Base-by-base conservation (phyloP, 2,329 filamentous ascomycete species). In the Cercospora zeina region DNA sequence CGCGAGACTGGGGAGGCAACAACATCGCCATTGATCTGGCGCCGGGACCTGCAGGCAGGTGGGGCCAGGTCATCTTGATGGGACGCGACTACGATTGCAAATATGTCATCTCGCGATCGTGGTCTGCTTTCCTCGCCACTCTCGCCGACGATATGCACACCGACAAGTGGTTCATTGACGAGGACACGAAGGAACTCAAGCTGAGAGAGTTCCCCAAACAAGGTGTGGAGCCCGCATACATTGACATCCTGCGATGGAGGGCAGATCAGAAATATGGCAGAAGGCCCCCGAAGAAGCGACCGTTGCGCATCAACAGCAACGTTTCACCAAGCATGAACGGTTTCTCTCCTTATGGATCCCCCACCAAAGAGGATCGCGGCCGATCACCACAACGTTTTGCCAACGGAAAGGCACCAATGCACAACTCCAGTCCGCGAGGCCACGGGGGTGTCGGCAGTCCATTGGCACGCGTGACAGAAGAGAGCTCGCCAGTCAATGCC, bases 1-100 rank as follows among this genome's bases (percentile, higher is more conserved):
- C 93, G 62, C 90, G 95, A 69, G 95, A 99, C 76, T 99, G 95
- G 95, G 95, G 95, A 75, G 95, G 95, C 77, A 99, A 99, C 84
- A 96, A 96, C 80, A 83, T 99, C 72, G 93, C 93, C 16, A 86
- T 97, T 51, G 95, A 99, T 76, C 82, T 99, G 62, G 91, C 93
- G 6, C 95, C 95, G 21, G 95, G 95, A 2, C 91, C 93, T 9
- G 85, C 85, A 51, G 95, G 95, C 39, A 89, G 88, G 75, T 99
- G 95, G 93, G 95, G 95, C 58, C 95, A 99, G 76, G 87, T 99
- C 68, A 96, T 99, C 71, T 84, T 99, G 65, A 97, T 96, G 75
- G 95, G 95, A 55, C 91, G 95, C 64, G 95, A 99, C 79, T 99
- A 96, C 77, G 95, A 99, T 75, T 96, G 91, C 77, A 99, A 99